Conservation (phyloP, 495 filamentous ascomycete species). For the Elasticomyces elasticus region DNA sequence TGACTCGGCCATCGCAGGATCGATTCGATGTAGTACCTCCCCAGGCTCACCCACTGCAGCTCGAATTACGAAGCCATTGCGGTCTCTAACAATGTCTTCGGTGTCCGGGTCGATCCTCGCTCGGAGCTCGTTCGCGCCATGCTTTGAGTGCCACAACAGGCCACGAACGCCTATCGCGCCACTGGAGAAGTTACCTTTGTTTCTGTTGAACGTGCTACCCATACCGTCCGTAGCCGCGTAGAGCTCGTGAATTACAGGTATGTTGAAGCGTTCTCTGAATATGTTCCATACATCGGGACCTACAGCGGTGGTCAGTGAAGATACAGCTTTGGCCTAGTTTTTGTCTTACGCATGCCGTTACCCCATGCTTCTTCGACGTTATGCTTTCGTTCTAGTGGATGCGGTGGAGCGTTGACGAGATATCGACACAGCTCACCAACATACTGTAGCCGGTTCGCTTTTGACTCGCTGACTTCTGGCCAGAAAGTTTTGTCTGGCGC, state of each 20-base stretch:
- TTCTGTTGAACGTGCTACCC: slow-evolving; percentile 66
- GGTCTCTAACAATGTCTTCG: slow-evolving; percentile 30
- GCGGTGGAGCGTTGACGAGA: slow-evolving; percentile 64
- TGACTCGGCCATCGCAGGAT: slow-evolving; percentile 48
- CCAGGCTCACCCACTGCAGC: slow-evolving; percentile 57
- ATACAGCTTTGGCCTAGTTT: not conserved
- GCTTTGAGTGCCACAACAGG: slow-evolving; percentile 23
- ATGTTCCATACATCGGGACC: slow-evolving; percentile 78
- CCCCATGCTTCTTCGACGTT: slow-evolving; percentile 71
- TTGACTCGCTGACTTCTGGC: slow-evolving; percentile 62
- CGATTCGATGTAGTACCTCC: slow-evolving; percentile 69
- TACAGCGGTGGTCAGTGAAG: not conserved
- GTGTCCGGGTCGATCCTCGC: slow-evolving; percentile 30
- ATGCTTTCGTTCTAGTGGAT: slow-evolving; percentile 64
- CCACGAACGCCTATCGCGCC: slow-evolving; percentile 63
- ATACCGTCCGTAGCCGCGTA: slow-evolving; percentile 82
- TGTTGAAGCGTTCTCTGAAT: slow-evolving; percentile 80
- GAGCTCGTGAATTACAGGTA: slow-evolving; percentile 75
- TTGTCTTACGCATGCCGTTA: slow-evolving; percentile 62
- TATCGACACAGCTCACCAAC: slow-evolving; percentile 94
- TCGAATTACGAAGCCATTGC: slow-evolving; percentile 59
- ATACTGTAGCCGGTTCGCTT: slow-evolving; percentile 83
- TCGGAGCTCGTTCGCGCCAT: slow-evolving; percentile 22
- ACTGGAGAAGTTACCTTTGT: slow-evolving; percentile 63
- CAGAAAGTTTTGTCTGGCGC: slow-evolving; percentile 56